phyloP scores from a whole-genome alignment of 768 basidiomycete genomes.

The Pleurotus djamor region DNA sequence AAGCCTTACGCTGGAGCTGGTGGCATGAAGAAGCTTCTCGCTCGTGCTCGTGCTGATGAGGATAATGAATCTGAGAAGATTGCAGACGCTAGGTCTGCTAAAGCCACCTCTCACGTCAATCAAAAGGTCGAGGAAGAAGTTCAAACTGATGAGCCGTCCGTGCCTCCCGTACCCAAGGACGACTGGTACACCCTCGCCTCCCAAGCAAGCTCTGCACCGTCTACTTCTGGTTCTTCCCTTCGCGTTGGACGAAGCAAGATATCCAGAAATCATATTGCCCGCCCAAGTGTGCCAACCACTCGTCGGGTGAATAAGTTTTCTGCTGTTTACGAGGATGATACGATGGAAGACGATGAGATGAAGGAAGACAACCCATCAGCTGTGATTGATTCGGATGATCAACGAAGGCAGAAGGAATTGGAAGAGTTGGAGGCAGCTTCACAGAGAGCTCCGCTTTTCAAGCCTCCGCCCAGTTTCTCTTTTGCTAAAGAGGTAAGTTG shows the following conservation, averaged over 20 bases:
- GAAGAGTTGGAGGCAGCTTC: slow-evolving; percentile 52
- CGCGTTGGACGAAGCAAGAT: slow-evolving; percentile 64
- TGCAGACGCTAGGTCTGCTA: not conserved
- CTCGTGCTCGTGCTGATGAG: slow-evolving; percentile 27
- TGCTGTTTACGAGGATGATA: slow-evolving; percentile 56
- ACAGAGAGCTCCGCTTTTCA: slow-evolving; percentile 53
- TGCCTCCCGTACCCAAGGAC: slow-evolving; percentile 22
- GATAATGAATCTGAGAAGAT: not conserved
- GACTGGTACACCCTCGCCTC: slow-evolving; percentile 12
- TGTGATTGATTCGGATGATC: slow-evolving; percentile 31
- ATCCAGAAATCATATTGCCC: slow-evolving; percentile 58
- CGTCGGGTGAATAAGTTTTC: slow-evolving; percentile 51
- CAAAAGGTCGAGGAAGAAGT: slow-evolving; percentile 24
- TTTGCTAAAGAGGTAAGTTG: slow-evolving; percentile 60
- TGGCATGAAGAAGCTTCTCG: slow-evolving; percentile 75
- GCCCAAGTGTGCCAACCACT: slow-evolving; percentile 40
- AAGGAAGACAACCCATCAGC: not conserved
- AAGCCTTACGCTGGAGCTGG: slow-evolving; percentile 82
- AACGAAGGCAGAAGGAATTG: slow-evolving; percentile 36
- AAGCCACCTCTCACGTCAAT: no score
- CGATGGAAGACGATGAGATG: slow-evolving; percentile 27
- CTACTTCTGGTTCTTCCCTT: slow-evolving; percentile 41
- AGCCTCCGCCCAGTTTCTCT: slow-evolving; percentile 61
- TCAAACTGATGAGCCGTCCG: slow-evolving; percentile 27
- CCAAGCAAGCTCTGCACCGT: not conserved